Percentiles rank a stretch among this genome's conserved stretches.
Evolutionary conservation across 192 early-diverging fungal species (phyloP).

Genomic region (Backusella luteola): DNA sequence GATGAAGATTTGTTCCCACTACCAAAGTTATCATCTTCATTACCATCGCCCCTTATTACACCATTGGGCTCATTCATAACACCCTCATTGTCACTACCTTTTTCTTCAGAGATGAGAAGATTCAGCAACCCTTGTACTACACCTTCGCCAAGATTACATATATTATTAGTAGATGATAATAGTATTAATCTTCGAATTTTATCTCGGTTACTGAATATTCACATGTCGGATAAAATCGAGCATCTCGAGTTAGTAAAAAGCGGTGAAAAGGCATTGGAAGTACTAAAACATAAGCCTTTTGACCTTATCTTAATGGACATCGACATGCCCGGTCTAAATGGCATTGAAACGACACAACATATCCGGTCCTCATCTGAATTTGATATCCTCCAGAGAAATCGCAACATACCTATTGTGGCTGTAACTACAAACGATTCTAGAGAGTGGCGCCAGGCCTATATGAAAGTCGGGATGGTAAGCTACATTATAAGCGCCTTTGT

Average conservation of each 20-base stretch:
- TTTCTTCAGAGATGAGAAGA: neutral
- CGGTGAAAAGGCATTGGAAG: slow-evolving; percentile 49
- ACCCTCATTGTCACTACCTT: slow-evolving; percentile 12
- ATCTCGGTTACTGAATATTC: slow-evolving; percentile 53
- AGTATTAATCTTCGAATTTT: slow-evolving; percentile 63
- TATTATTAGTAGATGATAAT: slow-evolving; percentile 70
- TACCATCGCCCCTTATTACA: slow-evolving; percentile 11
- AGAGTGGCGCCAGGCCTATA: slow-evolving; percentile 49
- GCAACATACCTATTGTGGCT: slow-evolving; percentile 61
- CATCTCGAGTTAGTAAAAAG: slow-evolving; percentile 44
- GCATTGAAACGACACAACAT: slow-evolving; percentile 57
- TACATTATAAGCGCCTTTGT: neutral
- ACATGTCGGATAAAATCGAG: slow-evolving; percentile 45
- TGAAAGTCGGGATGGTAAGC: slow-evolving; percentile 52
- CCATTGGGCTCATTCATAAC: neutral
- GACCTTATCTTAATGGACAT: slow-evolving; percentile 69
- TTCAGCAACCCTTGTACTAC: neutral
- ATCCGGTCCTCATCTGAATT: slow-evolving; percentile 43
- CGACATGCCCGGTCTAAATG: slow-evolving; percentile 63
- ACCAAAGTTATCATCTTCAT: slow-evolving; percentile 2
- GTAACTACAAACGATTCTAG: slow-evolving; percentile 60
- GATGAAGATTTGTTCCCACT: neutral
- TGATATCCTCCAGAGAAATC: slow-evolving; percentile 50
- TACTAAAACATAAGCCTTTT: slow-evolving; percentile 43
- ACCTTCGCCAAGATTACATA: slow-evolving; percentile 1